Evolutionary conservation across 257 asterid species (phyloP).

Genomic region (Parsonsia alboflavescens): DNA sequence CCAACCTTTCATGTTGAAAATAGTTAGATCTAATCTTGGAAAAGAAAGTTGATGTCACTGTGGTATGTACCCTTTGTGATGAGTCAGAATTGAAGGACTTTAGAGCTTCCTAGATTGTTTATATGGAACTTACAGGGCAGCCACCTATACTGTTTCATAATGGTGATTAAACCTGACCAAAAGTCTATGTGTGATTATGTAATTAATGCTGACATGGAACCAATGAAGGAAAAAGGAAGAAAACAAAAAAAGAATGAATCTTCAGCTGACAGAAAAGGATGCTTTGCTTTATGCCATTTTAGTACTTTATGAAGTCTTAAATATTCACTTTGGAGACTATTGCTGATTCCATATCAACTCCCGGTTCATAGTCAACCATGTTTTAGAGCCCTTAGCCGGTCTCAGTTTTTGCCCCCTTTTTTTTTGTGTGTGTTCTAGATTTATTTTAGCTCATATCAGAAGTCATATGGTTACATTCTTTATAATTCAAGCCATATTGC

Average conservation of each 20-base stretch:
- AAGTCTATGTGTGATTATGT: background rate
- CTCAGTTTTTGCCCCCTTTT: background rate
- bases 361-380: background rate
- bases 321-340: background rate
- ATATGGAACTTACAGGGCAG: background rate
- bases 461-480: background rate
- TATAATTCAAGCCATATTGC: background rate
- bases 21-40: background rate
- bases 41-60: background rate
- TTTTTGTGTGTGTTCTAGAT: background rate
- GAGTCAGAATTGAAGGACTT: background rate
- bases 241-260: background rate
- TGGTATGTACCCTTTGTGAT: background rate
- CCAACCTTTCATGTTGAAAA: background rate
- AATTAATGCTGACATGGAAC: background rate
- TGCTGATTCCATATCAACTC: background rate
- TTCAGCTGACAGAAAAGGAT: background rate
- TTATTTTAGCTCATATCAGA: background rate
- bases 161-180: background rate
- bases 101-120: background rate
- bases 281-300: background rate
- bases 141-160: background rate
- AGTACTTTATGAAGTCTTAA: background rate
- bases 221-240: background rate
- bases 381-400: background rate